Evolutionary conservation across 352 stramenopile genomes (phyloP), one percentile per base, ranked within the genome.

Genomic region (Pilasporangium apinafurcum): DNA sequence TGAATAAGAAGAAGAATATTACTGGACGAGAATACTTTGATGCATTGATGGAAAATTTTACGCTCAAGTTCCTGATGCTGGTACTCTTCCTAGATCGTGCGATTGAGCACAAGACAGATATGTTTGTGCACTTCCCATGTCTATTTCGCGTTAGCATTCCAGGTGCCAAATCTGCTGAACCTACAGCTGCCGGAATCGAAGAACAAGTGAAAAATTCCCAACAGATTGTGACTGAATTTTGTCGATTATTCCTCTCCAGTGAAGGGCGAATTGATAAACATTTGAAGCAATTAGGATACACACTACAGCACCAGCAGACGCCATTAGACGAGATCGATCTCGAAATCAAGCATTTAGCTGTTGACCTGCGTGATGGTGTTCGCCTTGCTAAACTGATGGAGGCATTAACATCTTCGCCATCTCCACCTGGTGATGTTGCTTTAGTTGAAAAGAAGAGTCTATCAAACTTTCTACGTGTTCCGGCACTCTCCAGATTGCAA

Each of bases 281-380:
- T 57, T 48, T 99, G 20, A 75, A 73, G 32, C 68, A 81, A 18
- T 52, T 96, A 17, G 82, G 95, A 16, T 92, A 98, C 39, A 76
- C 56, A 17, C 65, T 98, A 5, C 68, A 43, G 16, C 95, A 98
- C 53, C 59, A 92, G 25, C 96, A 99, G 65, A 83, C 77, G 8
- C 66, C 87, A 1, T 52, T 98, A 28, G 95, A 99, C 52, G 96
- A 99, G 59, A 83, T 98, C 33, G 76, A 98, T 53, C 87, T 97
- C 32, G 62, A 78, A 41, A 74, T 98, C 27, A 76, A 55, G 5
- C 97, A 97, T 56, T 56, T 98, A 7, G 84, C 93, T 3, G 72
- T 84, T 1, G 96, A 99, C 73, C 56, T 99, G 32, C 86, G 96
- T n/a, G 96, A 99, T 71, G 96, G 96, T 16, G 74, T 98, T 18